These are phyloP conservation scores for Pythium brassicae DNA, from an alignment of 352 stramenopile genomes.

Conservation along the genomic window DNA sequence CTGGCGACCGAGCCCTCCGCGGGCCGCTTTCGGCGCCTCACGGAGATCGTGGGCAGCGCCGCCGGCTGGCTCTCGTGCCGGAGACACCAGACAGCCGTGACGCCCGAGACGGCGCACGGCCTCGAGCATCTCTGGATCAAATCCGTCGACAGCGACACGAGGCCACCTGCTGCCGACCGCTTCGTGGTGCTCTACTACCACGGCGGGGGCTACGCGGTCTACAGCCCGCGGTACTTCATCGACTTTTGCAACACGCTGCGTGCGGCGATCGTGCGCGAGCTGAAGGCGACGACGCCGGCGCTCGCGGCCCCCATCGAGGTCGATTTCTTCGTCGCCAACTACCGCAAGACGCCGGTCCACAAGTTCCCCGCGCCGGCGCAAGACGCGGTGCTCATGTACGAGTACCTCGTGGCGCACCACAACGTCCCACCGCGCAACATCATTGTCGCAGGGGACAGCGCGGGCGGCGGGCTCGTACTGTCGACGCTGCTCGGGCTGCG, in stretches of 20 bases:
- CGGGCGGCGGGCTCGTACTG: conserved; percentile 13
- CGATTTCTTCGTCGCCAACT: conserved; percentile 17
- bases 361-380: conserved; percentile 13
- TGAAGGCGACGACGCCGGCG: background rate
- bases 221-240: conserved; percentile 13
- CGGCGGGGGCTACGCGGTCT: conserved; percentile 15
- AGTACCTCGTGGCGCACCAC: conserved; percentile 14
- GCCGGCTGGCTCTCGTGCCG: conserved; percentile 22
- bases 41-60: conserved; percentile 15
- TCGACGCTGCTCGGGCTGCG: conserved; percentile 14
- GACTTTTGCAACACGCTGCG: conserved; percentile 14
- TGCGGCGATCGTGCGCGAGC: conserved; percentile 3
- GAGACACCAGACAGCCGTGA: conserved; percentile 13
- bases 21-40: conserved; percentile 14
- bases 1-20: conserved; percentile 14
- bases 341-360: conserved; percentile 17
- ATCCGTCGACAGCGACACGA: background rate
- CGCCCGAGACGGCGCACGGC: conserved; percentile 19
- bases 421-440: conserved; percentile 9
- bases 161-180: background rate
- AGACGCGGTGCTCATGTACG: conserved; percentile 14
- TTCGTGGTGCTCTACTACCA: conserved; percentile 19
- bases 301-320: conserved; percentile 2
- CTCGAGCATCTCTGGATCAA: conserved; percentile 17
- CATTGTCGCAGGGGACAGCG: conserved; percentile 15